Conservation (phyloP, 2,329 filamentous ascomycete species). For the Trichothecium roseum region DNA sequence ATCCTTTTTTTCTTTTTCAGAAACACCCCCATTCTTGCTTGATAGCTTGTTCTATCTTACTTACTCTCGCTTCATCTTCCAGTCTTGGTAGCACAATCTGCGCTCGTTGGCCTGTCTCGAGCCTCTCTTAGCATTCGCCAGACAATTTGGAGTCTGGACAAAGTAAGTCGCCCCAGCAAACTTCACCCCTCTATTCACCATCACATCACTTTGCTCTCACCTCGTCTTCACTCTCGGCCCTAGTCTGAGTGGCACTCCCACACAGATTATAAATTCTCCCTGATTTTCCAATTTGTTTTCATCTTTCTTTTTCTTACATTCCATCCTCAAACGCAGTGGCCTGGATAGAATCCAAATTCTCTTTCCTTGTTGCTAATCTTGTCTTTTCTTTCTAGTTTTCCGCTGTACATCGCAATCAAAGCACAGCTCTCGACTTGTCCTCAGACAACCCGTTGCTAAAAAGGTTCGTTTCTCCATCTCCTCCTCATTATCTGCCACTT, state of each 20-base stretch:
- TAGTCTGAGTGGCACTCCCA: neutral
- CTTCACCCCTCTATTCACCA: neutral
- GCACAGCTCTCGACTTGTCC: slow-evolving; percentile 16
- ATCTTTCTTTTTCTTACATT: neutral
- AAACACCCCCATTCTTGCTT: slow-evolving; percentile 44
- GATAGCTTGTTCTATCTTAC: slow-evolving; percentile 50
- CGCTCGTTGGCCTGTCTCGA: slow-evolving; percentile 13
- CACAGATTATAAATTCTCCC: neutral
- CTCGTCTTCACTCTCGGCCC: neutral
- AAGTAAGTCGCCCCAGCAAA: slow-evolving; percentile 1
- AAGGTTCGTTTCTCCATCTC: slow-evolving; percentile 13
- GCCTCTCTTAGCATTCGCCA: neutral
- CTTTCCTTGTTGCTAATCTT: neutral
- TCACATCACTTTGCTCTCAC: no score
- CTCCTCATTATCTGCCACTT: neutral
- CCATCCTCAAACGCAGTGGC: no score
- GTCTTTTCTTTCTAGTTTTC: slow-evolving; percentile 2
- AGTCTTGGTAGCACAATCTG: slow-evolving; percentile 40
- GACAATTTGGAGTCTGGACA: slow-evolving; percentile 2
- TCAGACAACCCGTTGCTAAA: slow-evolving; percentile 21
- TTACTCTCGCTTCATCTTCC: slow-evolving; percentile 46
- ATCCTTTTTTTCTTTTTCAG: slow-evolving; percentile 17
- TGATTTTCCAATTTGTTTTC: neutral
- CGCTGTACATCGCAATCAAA: slow-evolving; percentile 15
- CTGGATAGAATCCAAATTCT: neutral